Conservation (phyloP, 73 alveolate genomes). For the Tetrahymena borealis region DNA sequence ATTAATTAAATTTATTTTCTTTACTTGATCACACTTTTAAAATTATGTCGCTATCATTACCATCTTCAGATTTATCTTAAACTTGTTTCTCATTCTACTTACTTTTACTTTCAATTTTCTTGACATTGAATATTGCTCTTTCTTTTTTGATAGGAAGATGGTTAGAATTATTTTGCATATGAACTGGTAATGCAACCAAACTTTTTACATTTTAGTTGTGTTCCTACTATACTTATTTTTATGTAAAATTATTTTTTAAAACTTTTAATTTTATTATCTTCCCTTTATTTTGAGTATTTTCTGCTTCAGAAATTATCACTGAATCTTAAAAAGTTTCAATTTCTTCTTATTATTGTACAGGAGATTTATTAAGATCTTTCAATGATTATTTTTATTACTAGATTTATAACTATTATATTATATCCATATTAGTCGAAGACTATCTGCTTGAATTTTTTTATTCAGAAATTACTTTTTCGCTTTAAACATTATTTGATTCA, state of each 20-base stretch:
- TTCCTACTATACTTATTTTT: neutral
- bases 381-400: neutral
- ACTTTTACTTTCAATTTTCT: neutral
- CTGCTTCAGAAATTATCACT: neutral
- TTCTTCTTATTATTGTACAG: neutral
- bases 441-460: too few relatives aligned
- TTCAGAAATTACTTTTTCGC: too few relatives aligned
- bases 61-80: too few relatives aligned
- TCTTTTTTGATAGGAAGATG: neutral
- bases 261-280: neutral
- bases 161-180: neutral
- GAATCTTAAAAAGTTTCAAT: neutral
- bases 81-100: neutral
- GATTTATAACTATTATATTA: too few relatives aligned
- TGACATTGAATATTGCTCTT: neutral
- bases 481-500: too few relatives aligned
- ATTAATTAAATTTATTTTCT: too few relatives aligned
- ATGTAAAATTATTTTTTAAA: neutral
- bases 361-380: neutral
- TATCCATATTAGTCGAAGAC: too few relatives aligned
- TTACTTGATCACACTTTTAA: too few relatives aligned
- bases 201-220: neutral
- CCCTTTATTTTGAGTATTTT: neutral
- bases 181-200: neutral
- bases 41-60: too few relatives aligned